Evolutionary conservation across 495 filamentous ascomycete genomes (phyloP), one percentile per base, ranked within the genome.

Genomic region (Glonium stellatum): DNA sequence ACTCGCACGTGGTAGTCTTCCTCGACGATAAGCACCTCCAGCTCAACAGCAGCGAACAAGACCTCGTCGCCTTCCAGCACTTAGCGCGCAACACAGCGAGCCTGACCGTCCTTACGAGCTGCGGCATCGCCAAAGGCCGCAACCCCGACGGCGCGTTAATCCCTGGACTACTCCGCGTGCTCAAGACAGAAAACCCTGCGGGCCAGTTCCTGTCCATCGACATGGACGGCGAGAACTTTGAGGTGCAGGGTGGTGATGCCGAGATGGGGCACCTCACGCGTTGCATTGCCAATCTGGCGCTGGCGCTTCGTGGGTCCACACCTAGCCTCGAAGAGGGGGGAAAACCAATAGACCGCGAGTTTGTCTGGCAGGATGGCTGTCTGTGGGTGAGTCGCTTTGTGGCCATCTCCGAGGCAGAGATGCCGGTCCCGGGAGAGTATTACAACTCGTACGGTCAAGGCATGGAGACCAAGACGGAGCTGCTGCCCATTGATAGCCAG

Each of bases 261-360:
- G n/a, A n/a, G n/a, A n/a, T n/a, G n/a, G n/a, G n/a, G n/a, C n/a
- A 48, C 31, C 65, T 67, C 18, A 53, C 55, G 47, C 57, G 60
- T 34, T 55, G 47, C 49, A 47, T 68, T 35, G 62, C 55, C 22
- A 57, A 67, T 44, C 42, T 48, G 18, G 62, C 57, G 12, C 22
- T 52, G 27, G 44, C 44, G 5, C 55, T 63, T 44, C 60, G n/a
- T n/a, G n/a, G n/a, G n/a, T n/a, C n/a, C n/a, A n/a, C n/a, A n/a
- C n/a, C n/a, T n/a, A n/a, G n/a, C n/a, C n/a, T n/a, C n/a, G n/a
- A n/a, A n/a, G n/a, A n/a, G n/a, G n/a, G n/a, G n/a, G n/a, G n/a
- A n/a, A n/a, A n/a, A n/a, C n/a, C n/a, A n/a, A n/a, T n/a, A n/a
- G 66, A 71, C 39, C 54, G 62, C 19, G 70, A 72, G 41, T 70